Base-by-base conservation (phyloP, 2,329 filamentous ascomycete species). In the Fusarium mexicanum region DNA sequence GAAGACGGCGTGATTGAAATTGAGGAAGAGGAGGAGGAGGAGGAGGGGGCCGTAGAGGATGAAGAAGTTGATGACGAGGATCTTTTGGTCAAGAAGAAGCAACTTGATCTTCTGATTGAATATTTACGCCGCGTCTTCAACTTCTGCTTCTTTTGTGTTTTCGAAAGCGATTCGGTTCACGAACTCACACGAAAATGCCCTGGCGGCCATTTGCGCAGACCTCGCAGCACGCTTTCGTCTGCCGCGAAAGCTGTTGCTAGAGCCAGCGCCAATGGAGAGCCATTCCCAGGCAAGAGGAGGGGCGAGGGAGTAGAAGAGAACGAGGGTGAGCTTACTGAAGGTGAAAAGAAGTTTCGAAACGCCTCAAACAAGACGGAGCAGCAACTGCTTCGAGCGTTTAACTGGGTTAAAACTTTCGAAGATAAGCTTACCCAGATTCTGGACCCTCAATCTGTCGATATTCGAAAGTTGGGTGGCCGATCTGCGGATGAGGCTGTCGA, bases 91-190 rank as follows among this genome's bases (percentile, higher is more conserved):
- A 96, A 97, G 87, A 98, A 98, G 89, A 98, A 99, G 87, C 95
- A 96, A 79, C 90, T 99, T 57, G 96, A 99, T 83, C 87, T 99
- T 41, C 88, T 98, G 82, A 96, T 98, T 61, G 96, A 99, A 84
- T 99, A 99, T 81, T 88, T 99, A 68, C 94, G 96, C 60, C 92
- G 96, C 22, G 96, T 99, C 60, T 97, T 97, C 88, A 98, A 96
- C 84, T 98, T 99, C 85, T 99, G 96, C 86, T 98, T 99, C 87
- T 99, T 98, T 86, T 99, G 96, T 82, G 97, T 99, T 10, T 98
- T 99, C 77, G 96, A 99, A 84, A 96, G 95, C 80, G 96, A 99
- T 82, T 98, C 96, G 0, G 92, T 98, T 29, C 96, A 99, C 79
- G 96, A 99, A 84, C 87, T 99, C 75, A 95, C 94, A 46, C 91